Evolutionary conservation across 176 grass and related monocot genomes (phyloP), one percentile per base, ranked within the genome.

Genomic region (Carex pumila): DNA sequence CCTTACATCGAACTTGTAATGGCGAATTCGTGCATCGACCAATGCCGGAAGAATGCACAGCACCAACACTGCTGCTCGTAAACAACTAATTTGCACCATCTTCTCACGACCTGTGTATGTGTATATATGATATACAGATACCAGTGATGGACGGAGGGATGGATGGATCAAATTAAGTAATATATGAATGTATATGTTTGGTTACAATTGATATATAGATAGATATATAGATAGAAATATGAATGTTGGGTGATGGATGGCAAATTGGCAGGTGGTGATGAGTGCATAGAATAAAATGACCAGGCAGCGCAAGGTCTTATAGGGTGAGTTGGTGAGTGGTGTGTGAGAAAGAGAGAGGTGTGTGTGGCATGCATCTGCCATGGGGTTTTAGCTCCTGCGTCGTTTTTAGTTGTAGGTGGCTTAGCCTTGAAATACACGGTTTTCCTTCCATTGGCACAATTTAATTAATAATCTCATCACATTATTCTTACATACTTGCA

Each of bases 1-100:
- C 85, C 88, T 92, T 79, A 91, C 91, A 86, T 96, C 80, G 85
- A 96, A 92, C 80, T 92, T 89, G 85, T 96, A 96, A 45, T 92
- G 83, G 14, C 91, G 89, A 66, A 79, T 89, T 72, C 65, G 61
- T 21, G 77, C 89, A 29, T 91, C 75, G 12, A 72, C 30, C 19
- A 86, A 80, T 29, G 61, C 79, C 18, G 80, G 88, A 72, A 92
- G 82, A 56, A 92, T 80, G 65, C 65, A 84, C 21, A 63, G 52
- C 37, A 86, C n/a, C 17, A 95, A 53, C 57, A 85, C 21, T 17
- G 75, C 58, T 8, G 72, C 22, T 1, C 78, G 69, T 65, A 57
- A 14, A 3, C 71, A 22, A 21, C 41, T 50, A 71, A 60, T 66
- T 17, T 68, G 79, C 69, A 55, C 76, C 73, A 79, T 79, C 58